Percentiles rank a stretch among this genome's conserved stretches.
Conservation (phyloP, 176 grass and related monocot species). For the Raddia distichophylla region DNA sequence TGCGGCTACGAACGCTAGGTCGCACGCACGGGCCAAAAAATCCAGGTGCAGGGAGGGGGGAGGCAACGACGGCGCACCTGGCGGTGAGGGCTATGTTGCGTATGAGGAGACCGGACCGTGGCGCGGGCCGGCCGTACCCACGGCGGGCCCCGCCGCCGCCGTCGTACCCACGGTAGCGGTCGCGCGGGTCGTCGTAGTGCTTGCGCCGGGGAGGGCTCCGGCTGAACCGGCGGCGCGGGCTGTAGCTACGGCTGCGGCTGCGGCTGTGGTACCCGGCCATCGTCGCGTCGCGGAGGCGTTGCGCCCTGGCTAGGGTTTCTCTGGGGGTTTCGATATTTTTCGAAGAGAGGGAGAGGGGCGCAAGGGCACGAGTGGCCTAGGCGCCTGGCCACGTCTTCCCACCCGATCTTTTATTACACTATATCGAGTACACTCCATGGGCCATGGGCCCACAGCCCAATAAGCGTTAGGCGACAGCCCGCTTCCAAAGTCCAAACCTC, state of each 20-base stretch:
- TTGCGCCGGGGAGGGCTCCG: conserved; percentile 60
- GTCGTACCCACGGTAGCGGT: conserved; percentile 39
- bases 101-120: conserved; percentile 63
- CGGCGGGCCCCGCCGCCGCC: conserved; percentile 29
- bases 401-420: background rate
- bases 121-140: conserved; percentile 42
- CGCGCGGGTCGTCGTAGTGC: conserved; percentile 58
- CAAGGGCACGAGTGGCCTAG: too few relatives aligned
- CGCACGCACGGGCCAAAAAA: background rate
- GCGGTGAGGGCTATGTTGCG: conserved; percentile 69
- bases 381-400: too few relatives aligned
- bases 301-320: conserved; percentile 46
- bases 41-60: background rate
- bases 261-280: conserved; percentile 62
- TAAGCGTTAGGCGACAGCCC: too few relatives aligned
- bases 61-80: conserved; percentile 27
- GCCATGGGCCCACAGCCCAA: background rate
- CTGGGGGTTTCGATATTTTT: conserved; percentile 17
- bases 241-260: conserved; percentile 65
- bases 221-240: conserved; percentile 45
- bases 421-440: background rate
- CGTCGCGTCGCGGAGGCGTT: background rate
- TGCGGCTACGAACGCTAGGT: background rate
- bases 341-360: too few relatives aligned
- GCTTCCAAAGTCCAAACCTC: conserved; percentile 6